Evolutionary conservation across 495 filamentous ascomycete species (phyloP).

Genomic region (Collariella sp.): DNA sequence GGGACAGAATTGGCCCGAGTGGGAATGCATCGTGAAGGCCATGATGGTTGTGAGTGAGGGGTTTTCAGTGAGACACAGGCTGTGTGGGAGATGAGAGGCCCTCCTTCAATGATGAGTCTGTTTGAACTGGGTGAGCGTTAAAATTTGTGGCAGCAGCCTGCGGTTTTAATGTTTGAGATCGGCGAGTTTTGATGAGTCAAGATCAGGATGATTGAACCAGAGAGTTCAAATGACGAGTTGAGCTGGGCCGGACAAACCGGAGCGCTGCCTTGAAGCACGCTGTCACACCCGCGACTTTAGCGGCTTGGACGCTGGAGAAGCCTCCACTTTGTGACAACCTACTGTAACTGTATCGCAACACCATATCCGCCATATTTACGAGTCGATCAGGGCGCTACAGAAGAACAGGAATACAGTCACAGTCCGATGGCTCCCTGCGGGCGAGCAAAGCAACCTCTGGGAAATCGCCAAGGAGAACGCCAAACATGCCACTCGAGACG

Average conservation of each 20-base stretch:
- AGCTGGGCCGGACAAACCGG: not conserved
- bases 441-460: too few relatives aligned
- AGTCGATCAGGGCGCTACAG: too few relatives aligned
- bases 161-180: not conserved
- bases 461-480: too few relatives aligned
- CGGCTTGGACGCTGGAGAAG: not conserved
- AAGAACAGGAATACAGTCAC: too few relatives aligned
- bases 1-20: conserved; percentile 94
- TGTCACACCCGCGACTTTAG: not conserved
- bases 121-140: not conserved
- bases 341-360: too few relatives aligned
- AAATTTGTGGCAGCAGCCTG: not conserved
- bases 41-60: conserved; percentile 37
- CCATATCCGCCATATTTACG: too few relatives aligned
- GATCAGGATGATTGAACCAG: too few relatives aligned
- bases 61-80: too few relatives aligned
- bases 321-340: too few relatives aligned
- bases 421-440: too few relatives aligned
- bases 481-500: too few relatives aligned
- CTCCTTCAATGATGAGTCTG: not conserved
- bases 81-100: not conserved
- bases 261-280: not conserved
- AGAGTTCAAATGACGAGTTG: not conserved
- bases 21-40: conserved; percentile 98
- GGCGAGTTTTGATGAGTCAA: not conserved